Conservation (phyloP, 192 early-diverging fungal genomes). For the Spizellomyces punctatus region DNA sequence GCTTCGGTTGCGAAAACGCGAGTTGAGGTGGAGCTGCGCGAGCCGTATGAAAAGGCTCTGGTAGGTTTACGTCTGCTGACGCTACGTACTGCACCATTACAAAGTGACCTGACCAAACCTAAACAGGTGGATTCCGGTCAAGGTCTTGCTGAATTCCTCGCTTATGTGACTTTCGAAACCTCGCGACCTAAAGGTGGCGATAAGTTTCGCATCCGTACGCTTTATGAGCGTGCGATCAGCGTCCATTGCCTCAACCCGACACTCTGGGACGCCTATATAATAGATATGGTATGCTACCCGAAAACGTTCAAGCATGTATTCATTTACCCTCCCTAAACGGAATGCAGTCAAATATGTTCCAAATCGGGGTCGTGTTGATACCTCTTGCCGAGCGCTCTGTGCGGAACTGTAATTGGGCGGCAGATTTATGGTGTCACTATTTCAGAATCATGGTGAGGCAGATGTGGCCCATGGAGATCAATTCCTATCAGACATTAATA, state of each 20-base stretch:
- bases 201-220: slow-evolving; percentile 39
- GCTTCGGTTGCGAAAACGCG: slow-evolving; percentile 46
- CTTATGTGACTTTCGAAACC: slow-evolving; percentile 62
- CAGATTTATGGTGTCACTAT: slow-evolving; percentile 62
- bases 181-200: slow-evolving; percentile 24
- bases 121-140: too few species aligned
- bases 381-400: slow-evolving; percentile 53
- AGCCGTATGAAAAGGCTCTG: slow-evolving; percentile 56
- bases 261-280: slow-evolving; percentile 72
- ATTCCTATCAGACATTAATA: too few species aligned
- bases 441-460: slow-evolving; percentile 35
- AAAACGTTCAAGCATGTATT: too few species aligned
- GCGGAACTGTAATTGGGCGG: slow-evolving; percentile 76
- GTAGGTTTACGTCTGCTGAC: slow-evolving; percentile 29
- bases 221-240: slow-evolving; percentile 71
- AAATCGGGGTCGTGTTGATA: slow-evolving; percentile 27
- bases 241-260: slow-evolving; percentile 60
- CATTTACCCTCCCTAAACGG: neutral
- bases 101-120: too few species aligned
- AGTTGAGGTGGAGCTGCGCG: slow-evolving; percentile 41
- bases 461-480: too few species aligned
- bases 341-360: too few species aligned
- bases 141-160: slow-evolving; percentile 46
- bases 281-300: slow-evolving; percentile 51
- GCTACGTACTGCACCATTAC: too few species aligned